Conservation (phyloP, 179 eudicot genomes). For the Gypsophila paniculata region DNA sequence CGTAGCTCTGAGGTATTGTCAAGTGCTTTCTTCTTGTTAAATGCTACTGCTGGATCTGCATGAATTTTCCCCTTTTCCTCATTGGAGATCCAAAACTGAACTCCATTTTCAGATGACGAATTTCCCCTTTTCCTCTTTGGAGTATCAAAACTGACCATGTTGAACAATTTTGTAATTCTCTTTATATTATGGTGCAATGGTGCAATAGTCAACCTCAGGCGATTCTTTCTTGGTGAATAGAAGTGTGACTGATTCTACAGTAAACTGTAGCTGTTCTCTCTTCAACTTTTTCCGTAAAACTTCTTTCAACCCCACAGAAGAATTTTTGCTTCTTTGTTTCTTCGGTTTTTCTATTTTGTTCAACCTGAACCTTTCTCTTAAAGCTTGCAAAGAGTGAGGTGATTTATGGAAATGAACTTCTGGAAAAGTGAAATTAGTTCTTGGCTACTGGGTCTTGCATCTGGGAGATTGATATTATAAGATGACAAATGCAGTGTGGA, state of each 20-base stretch:
- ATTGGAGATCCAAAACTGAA: neutral
- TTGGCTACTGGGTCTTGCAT: neutral
- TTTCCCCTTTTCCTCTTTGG: neutral
- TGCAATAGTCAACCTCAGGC: neutral
- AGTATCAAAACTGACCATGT: neutral
- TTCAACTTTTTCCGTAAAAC: too few species aligned
- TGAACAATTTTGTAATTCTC: neutral
- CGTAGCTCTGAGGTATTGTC: slow-evolving; percentile 51
- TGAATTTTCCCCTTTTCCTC: neutral
- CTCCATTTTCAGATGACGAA: neutral
- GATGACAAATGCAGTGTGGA: neutral
- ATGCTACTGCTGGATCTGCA: neutral
- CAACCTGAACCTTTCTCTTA: neutral
- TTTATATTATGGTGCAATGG: neutral
- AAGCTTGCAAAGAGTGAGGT: neutral
- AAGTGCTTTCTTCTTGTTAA: slow-evolving; percentile 11
- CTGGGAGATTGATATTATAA: neutral
- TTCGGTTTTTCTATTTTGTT: neutral
- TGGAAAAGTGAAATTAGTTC: neutral
- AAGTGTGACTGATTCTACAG: neutral
- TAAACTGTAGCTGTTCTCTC: too few species aligned
- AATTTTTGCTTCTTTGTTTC: neutral
- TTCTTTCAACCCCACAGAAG: neutral
- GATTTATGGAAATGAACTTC: neutral
- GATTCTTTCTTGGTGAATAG: neutral